Conservation (phyloP, 2,329 filamentous ascomycete species). For the Ascomycota sp. region DNA sequence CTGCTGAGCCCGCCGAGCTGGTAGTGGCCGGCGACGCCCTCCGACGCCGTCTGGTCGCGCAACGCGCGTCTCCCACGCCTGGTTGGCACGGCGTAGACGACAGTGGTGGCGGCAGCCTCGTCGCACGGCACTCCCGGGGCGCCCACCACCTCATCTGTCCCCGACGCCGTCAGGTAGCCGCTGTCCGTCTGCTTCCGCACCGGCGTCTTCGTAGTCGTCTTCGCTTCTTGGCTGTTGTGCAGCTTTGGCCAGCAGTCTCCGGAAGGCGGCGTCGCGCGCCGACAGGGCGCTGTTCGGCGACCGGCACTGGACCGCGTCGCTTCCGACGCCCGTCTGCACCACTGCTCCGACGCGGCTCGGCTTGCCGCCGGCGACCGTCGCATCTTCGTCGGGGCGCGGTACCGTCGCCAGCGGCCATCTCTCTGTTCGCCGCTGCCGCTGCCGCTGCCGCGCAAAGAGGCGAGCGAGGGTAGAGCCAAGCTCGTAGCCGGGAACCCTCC, state of each 20-base stretch:
- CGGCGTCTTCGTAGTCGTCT: constrained; percentile 1
- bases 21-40: constrained; percentile 1
- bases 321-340: not conserved
- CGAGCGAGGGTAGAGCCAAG: no score
- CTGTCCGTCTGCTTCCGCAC: constrained; percentile 1
- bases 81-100: no score
- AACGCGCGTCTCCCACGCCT: not conserved
- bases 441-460: no score
- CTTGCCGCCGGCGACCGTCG: no score
- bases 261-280: constrained; percentile 9
- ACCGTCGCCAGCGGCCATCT: no score
- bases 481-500: no score
- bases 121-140: no score
- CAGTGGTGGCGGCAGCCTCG: not conserved
- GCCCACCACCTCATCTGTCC: not conserved
- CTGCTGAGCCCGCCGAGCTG: not conserved
- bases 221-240: constrained; percentile 2
- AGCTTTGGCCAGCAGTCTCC: constrained; percentile 10
- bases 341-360: no score
- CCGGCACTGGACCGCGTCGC: not conserved
- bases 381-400: no score
- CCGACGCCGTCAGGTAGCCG: not conserved
- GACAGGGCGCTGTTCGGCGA: no score
- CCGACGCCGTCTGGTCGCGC: constrained; percentile 4
- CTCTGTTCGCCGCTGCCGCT: no score